Evolutionary conservation across 768 basidiomycete genomes (phyloP).

Genomic region (Pleurotus platypus): DNA sequence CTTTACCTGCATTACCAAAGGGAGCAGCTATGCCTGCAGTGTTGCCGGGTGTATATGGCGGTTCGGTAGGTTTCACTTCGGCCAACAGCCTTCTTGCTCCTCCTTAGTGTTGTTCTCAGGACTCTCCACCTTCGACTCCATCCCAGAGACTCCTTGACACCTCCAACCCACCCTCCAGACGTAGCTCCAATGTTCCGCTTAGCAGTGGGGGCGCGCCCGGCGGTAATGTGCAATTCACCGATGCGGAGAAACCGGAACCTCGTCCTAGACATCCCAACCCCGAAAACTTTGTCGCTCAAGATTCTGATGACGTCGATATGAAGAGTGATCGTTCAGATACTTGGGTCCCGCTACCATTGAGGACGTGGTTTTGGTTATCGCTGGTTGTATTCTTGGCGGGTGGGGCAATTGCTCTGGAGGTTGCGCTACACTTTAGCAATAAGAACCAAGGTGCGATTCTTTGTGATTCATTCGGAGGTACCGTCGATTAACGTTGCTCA

Average conservation of each 20-base stretch:
- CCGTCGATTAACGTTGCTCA: constrained; percentile 13
- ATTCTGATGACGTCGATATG: neutral
- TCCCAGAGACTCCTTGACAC: constrained; percentile 5
- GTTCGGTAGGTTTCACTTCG: neutral
- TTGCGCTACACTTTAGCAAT: constrained; percentile 43
- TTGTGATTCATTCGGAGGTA: neutral
- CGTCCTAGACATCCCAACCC: neutral
- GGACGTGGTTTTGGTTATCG: constrained; percentile 43
- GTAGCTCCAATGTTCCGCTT: neutral
- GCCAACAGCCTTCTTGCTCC: neutral
- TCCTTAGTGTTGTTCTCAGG: neutral
- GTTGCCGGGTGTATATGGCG: neutral
- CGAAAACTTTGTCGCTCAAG: neutral
- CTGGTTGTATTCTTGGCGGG: constrained; percentile 33
- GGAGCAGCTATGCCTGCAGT: neutral
- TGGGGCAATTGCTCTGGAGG: constrained; percentile 41
- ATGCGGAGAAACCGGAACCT: neutral
- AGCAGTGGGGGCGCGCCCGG: neutral
- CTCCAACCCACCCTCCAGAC: neutral
- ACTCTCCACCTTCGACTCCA: neutral
- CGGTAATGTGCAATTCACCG: neutral
- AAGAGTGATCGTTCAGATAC: neutral
- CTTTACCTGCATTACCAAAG: neutral
- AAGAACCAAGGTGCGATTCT: constrained; percentile 37
- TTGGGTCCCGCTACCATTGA: constrained; percentile 44